Percentiles rank a stretch among this genome's conserved stretches.
These are phyloP conservation scores for Tuber melanosporum DNA, from an alignment of 495 filamentous ascomycete species.

Conservation along the genomic window DNA sequence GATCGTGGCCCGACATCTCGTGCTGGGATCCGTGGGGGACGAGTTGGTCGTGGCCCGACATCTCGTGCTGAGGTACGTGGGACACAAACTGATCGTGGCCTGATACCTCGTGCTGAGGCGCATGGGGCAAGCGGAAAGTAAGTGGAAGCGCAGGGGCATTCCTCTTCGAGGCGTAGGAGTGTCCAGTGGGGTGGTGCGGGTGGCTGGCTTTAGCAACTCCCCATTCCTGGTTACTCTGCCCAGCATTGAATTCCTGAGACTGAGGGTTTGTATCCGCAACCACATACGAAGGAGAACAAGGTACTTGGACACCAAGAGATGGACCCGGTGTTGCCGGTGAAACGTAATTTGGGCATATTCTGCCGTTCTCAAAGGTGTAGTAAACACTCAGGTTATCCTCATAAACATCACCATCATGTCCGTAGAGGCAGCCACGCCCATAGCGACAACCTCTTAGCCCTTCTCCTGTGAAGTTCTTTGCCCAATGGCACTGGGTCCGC, in stretches of 20 bases:
- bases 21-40: neutral
- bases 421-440: neutral
- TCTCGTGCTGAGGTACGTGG: neutral
- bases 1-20: neutral
- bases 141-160: neutral
- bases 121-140: neutral
- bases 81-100: neutral
- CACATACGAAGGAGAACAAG: neutral
- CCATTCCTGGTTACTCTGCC: neutral
- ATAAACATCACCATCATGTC: neutral
- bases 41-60: neutral
- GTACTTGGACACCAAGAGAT: neutral
- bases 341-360: neutral
- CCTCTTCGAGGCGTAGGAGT: neutral
- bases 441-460: neutral
- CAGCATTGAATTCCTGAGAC: neutral
- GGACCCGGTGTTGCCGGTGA: neutral
- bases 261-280: neutral
- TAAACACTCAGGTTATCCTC: neutral
- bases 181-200: rapidly evolving
- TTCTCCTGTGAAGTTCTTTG: neutral
- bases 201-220: too few species aligned
- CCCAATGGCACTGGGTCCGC: neutral
- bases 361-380: neutral
- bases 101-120: neutral